phyloP scores from a whole-genome alignment of 2,329 filamentous ascomycete species.

The Phialophora expanda region DNA sequence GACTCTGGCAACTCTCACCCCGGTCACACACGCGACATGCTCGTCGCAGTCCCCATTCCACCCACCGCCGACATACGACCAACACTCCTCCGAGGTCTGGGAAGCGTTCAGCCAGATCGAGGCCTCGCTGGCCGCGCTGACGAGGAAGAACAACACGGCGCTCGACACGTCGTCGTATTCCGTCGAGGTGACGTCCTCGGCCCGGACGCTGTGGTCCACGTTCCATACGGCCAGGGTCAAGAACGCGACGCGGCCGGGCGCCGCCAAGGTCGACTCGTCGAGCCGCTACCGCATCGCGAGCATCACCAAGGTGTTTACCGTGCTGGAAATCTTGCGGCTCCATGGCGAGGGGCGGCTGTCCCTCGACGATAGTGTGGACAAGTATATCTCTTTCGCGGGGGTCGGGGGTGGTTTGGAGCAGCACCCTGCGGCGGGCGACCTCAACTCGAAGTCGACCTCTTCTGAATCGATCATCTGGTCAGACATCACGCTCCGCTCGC shows the following conservation, averaged over 20 bases:
- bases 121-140: conserved; percentile 4
- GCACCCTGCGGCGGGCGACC: too few species aligned
- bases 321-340: conserved; percentile 40
- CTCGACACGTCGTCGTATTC: conserved; percentile 38
- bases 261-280: conserved; percentile 32
- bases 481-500: conserved; percentile 40
- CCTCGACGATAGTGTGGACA: conserved; percentile 40
- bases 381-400: conserved; percentile 32
- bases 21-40: conserved; percentile 15
- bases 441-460: neutral
- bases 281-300: conserved; percentile 41
- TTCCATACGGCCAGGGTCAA: conserved; percentile 36
- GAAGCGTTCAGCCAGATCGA: conserved; percentile 23
- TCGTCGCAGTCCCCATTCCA: conserved; percentile 32
- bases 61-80: conserved; percentile 26
- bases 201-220: conserved; percentile 28
- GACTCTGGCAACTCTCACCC: neutral
- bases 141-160: conserved; percentile 5
- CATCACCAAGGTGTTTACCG: conserved; percentile 42
- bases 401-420: too few species aligned
- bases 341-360: conserved; percentile 40
- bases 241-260: conserved; percentile 32
- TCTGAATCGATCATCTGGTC: conserved; percentile 38
- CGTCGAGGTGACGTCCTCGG: conserved; percentile 36
- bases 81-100: conserved; percentile 10